Conservation (phyloP, 164 flowering plant species). For the Aristolochia californica region DNA sequence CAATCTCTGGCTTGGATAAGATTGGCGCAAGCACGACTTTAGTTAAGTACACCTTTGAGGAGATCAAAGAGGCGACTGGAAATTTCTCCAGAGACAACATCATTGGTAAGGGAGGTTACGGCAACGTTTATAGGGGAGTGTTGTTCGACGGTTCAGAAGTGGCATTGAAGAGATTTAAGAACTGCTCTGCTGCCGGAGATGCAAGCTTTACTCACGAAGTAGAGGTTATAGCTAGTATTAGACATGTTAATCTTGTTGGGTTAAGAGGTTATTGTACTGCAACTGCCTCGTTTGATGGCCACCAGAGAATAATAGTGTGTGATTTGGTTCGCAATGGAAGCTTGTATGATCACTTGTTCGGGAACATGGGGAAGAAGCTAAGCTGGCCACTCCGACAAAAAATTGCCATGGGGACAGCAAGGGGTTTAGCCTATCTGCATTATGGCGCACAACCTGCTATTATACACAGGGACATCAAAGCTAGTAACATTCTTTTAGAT, state of each 20-base stretch:
- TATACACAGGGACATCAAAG: conserved; percentile 82
- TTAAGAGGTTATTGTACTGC: conserved; percentile 37
- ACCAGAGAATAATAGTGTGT: conserved; percentile 77
- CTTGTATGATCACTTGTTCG: conserved; percentile 65
- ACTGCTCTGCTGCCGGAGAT: conserved; percentile 67
- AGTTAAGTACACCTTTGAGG: conserved; percentile 50
- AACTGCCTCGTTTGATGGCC: conserved; percentile 43
- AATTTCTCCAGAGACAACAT: conserved; percentile 60
- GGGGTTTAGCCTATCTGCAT: conserved; percentile 79
- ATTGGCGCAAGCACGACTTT: conserved; percentile 44
- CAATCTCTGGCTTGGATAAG: conserved; percentile 32
- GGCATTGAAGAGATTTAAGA: conserved; percentile 85
- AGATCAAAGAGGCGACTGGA: conserved; percentile 53
- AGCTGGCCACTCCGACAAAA: conserved; percentile 69
- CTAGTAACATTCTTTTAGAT: conserved; percentile 75
- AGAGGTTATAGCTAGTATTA: conserved; percentile 42
- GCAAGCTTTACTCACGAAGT: conserved; percentile 48
- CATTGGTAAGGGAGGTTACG: conserved; percentile 83
- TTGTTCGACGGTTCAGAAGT: conserved; percentile 61
- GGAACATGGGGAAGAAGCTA: conserved; percentile 25
- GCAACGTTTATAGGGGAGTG: conserved; percentile 75
- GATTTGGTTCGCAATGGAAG: conserved; percentile 79
- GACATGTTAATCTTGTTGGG: conserved; percentile 41
- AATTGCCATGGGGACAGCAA: conserved; percentile 70
- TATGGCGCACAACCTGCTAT: conserved; percentile 68